Base-by-base conservation (phyloP, 148 eudicot genomes). In the Bassia scoparia region DNA sequence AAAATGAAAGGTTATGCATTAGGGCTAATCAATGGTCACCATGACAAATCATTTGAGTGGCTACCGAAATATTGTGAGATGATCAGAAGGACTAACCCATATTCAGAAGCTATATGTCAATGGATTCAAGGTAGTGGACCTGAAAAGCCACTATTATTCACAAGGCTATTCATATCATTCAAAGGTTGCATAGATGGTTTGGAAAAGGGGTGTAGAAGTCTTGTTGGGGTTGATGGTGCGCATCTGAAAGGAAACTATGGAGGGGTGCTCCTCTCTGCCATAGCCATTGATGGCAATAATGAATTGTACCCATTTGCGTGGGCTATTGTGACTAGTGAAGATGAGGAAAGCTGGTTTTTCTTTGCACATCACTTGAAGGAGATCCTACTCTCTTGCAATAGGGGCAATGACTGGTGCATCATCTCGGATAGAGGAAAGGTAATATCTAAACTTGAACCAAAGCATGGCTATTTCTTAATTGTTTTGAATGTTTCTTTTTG, bases 201-300 rank as follows among this genome's bases (percentile, higher is more conserved):
- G 3, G 0, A 6, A 2, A 7, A 12, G 0, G 44, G 44, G 44
- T 41, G 44, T 1, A 41, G 44, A 12, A 41, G 44, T 12, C 11
- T 41, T 6, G 11, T 41, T 41, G 49, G 68, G 23, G 68, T 41
- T 24, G 68, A 64, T 64, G 68, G 68, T 3, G 46, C 68, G 5
- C 48, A 38, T 2, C 4, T 64, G 2, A 64, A 64, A 18, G 68
- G 49, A 2, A 64, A 64, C 8, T 64, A 64, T 64, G 49, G 68
- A 3, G 68, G 49, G 0, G 20, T 38, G 0, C 0, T 38, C 9
- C 13, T 30, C 2, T 34, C 73, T 31, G 63, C 50, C 5, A 14
- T 55, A 1, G 50, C 63, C 3, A 4, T 70, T 2, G 63, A 70
- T 55, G 63, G 9, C 12, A 70, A 70, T 33, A 70, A 70, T 70